Percentiles rank a stretch among this genome's conserved stretches.
Evolutionary conservation across 768 basidiomycete genomes (phyloP).

Genomic region (Dentipellis sp.): DNA sequence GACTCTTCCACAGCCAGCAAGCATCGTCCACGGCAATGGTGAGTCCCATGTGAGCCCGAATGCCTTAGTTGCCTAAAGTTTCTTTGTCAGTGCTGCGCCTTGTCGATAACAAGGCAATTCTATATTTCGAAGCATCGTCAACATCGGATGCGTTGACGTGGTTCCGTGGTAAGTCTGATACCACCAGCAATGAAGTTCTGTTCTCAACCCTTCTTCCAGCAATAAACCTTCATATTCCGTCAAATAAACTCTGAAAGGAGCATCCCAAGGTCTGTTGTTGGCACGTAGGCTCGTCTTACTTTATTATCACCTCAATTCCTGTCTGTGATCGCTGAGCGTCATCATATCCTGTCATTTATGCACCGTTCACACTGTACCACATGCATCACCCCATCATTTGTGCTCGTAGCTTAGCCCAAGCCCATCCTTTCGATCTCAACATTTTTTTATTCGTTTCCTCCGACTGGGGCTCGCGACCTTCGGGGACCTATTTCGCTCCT

Average conservation of each 20-base stretch:
- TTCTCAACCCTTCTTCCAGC: conserved; percentile 31
- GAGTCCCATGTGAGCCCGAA: conserved; percentile 4
- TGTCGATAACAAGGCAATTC: conserved; percentile 86
- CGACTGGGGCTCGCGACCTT: background rate
- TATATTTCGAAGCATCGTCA: conserved; percentile 81
- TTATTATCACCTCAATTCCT: conserved; percentile 6
- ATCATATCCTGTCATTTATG: conserved; percentile 7
- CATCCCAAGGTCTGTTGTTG: conserved; percentile 9
- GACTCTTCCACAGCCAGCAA: conserved; percentile 82
- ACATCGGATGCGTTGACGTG: conserved; percentile 82
- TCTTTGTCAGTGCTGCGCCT: conserved; percentile 57
- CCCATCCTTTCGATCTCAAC: background rate
- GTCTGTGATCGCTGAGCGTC: conserved; percentile 4
- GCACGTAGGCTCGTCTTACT: conserved; percentile 14
- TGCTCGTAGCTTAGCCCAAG: background rate
- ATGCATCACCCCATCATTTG: conserved; percentile 10
- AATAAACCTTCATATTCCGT: conserved; percentile 83
- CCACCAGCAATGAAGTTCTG: background rate
- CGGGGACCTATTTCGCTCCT: conserved; percentile 4
- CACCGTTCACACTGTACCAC: conserved; percentile 12
- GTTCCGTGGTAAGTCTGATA: conserved; percentile 62
- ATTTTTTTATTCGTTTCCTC: background rate
- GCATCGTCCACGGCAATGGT: conserved; percentile 85
- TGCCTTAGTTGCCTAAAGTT: conserved; percentile 2
- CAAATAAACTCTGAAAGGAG: conserved; percentile 55